Evolutionary conservation across 176 grass and related monocot species (phyloP).

Genomic region (Avena sativa): DNA sequence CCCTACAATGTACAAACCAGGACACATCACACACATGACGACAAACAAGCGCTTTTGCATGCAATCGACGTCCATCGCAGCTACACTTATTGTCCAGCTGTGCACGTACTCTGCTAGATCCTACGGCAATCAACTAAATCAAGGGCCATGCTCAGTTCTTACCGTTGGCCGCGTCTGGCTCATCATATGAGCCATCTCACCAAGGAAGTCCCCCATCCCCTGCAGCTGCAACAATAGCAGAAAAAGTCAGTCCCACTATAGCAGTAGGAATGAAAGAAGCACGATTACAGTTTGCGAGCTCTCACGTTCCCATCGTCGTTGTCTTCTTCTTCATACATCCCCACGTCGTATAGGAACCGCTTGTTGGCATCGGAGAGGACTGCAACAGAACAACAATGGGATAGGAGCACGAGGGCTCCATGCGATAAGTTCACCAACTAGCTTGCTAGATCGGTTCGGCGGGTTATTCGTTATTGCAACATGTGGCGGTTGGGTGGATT

Average conservation of each 20-base stretch:
- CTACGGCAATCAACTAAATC: constrained; percentile 12
- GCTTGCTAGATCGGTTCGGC: constrained; percentile 19
- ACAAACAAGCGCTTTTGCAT: neutral
- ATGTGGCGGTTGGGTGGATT: constrained; percentile 10
- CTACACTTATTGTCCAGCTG: neutral
- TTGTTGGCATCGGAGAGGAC: constrained; percentile 90
- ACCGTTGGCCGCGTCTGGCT: constrained; percentile 70
- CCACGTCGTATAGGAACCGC: constrained; percentile 93
- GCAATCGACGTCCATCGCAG: neutral
- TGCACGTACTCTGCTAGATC: neutral
- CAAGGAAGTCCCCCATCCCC: constrained; percentile 92
- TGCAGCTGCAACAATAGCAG: constrained; percentile 41
- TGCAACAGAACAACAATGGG: constrained; percentile 63
- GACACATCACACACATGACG: neutral
- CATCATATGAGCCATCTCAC: constrained; percentile 99
- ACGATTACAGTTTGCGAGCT: neutral
- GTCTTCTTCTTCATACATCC: constrained; percentile 75
- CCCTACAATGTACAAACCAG: neutral
- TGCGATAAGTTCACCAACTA: constrained; percentile 55
- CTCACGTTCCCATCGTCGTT: constrained; percentile 42
- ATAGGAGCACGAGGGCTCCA: constrained; percentile 51
- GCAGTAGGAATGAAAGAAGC: neutral
- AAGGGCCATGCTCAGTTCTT: constrained; percentile 28
- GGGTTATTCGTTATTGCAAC: constrained; percentile 1
- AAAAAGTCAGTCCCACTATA: neutral